These are phyloP conservation scores for Saccharomycopsis sp. DNA, from an alignment of 805 yeast genomes.

Conservation along the genomic window DNA sequence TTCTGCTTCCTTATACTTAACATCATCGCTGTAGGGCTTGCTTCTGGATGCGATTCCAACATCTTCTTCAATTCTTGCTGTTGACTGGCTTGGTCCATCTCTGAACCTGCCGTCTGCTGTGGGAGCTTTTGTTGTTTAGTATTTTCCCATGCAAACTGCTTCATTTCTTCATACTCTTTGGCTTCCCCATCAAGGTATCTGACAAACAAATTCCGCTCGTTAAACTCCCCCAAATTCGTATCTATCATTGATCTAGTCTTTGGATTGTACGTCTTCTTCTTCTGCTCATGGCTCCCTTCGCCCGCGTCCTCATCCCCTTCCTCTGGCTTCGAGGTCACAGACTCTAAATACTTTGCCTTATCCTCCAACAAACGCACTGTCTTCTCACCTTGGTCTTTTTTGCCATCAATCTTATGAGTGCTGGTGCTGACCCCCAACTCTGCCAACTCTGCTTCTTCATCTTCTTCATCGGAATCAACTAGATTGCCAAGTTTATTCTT, in stretches of 20 bases:
- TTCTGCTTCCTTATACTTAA: constrained; percentile 27
- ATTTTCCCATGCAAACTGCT: constrained; percentile 32
- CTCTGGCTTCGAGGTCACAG: constrained; percentile 27
- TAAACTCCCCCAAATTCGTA: constrained; percentile 27
- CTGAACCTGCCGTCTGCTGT: background rate
- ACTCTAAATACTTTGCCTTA: constrained; percentile 40
- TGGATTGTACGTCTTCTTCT: constrained; percentile 32
- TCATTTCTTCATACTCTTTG: constrained; percentile 30
- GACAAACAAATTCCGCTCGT: constrained; percentile 36
- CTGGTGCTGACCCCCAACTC: constrained; percentile 25
- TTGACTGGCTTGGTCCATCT: background rate
- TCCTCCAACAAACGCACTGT: constrained; percentile 43
- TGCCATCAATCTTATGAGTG: constrained; percentile 21
- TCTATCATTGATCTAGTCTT: constrained; percentile 32
- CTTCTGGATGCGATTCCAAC: constrained; percentile 26
- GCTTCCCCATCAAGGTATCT: constrained; percentile 34
- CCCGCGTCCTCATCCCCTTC: constrained; percentile 10
- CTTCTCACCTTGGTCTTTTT: constrained; percentile 25
- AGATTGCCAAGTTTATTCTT: background rate
- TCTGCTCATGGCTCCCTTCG: constrained; percentile 5
- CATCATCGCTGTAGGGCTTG: constrained; percentile 31
- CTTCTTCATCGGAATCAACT: constrained; percentile 24
- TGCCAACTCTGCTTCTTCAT: constrained; percentile 27
- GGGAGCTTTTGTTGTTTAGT: constrained; percentile 1
- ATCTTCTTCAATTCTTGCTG: constrained; percentile 20